Conservation (phyloP, 1,284 basidiomycete species). For the Fistulina hepatica region DNA sequence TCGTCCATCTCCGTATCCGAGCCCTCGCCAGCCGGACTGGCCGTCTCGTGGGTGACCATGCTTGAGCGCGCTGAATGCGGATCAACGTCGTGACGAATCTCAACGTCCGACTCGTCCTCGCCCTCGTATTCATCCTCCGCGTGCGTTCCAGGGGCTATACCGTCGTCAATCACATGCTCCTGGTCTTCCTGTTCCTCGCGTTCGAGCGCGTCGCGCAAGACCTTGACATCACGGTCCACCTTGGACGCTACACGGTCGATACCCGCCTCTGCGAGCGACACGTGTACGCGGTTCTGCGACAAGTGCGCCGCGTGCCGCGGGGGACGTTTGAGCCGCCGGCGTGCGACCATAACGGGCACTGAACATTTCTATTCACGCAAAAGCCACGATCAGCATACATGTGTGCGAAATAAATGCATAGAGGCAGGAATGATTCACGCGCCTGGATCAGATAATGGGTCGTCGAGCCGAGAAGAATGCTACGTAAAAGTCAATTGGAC, state of each 20-base stretch:
- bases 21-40: constrained; percentile 19
- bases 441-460: constrained; percentile 93
- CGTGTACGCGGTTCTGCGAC: constrained; percentile 53
- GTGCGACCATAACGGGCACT: constrained; percentile 88
- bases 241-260: constrained; percentile 72
- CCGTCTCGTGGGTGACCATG: no score
- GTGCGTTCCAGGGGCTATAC: constrained; percentile 27
- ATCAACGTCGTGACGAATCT: constrained; percentile 21
- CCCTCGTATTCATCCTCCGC: constrained; percentile 17
- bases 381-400: no score
- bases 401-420: no score
- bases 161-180: no score
- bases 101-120: constrained; percentile 19
- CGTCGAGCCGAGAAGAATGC: constrained; percentile 92
- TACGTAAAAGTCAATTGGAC: constrained; percentile 21
- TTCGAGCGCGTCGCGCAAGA: constrained; percentile 59
- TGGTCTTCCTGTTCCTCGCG: no score
- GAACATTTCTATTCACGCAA: constrained; percentile 81
- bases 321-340: constrained; percentile 69
- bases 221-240: constrained; percentile 62
- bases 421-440: constrained; percentile 15
- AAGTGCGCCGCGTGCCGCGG: constrained; percentile 55
- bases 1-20: constrained; percentile 11
- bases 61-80: no score
- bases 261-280: constrained; percentile 77